Evolutionary conservation across 129 eudicot genomes (phyloP).

Genomic region (Logfia minima): DNA sequence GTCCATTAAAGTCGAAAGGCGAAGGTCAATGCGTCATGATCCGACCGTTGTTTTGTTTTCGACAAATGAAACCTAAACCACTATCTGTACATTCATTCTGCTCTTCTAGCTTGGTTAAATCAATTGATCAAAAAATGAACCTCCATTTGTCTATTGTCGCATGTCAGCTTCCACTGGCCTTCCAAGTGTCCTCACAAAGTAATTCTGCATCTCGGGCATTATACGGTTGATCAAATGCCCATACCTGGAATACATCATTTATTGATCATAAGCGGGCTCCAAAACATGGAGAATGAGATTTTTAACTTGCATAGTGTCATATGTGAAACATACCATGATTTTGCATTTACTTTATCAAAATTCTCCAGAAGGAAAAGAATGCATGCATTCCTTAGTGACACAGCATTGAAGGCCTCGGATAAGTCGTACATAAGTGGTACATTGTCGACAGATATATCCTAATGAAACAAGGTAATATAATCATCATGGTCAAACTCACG

Average conservation of each 20-base stretch:
- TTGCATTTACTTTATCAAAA: constrained; percentile 45
- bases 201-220: constrained; percentile 50
- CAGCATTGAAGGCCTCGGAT: constrained; percentile 60
- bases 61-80: constrained; percentile 35
- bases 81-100: constrained; percentile 38
- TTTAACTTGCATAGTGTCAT: neutral
- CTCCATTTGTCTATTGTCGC: constrained; percentile 36
- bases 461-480: neutral
- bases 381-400: constrained; percentile 60
- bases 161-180: constrained; percentile 42
- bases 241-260: constrained; percentile 38
- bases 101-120: constrained; percentile 31
- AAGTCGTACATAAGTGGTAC: constrained; percentile 60
- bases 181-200: constrained; percentile 47
- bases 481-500: neutral
- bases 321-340: constrained; percentile 39
- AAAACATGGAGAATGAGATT: neutral
- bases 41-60: constrained; percentile 12
- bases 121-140: constrained; percentile 34
- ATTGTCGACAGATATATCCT: constrained; percentile 57
- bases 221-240: constrained; percentile 37
- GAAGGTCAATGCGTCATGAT: constrained; percentile 14
- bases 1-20: constrained; percentile 9
- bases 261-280: neutral
- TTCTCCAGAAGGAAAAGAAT: constrained; percentile 57